These are phyloP conservation scores for Xylaria cubensis DNA, from an alignment of 495 filamentous ascomycete genomes.

Conservation along the genomic window DNA sequence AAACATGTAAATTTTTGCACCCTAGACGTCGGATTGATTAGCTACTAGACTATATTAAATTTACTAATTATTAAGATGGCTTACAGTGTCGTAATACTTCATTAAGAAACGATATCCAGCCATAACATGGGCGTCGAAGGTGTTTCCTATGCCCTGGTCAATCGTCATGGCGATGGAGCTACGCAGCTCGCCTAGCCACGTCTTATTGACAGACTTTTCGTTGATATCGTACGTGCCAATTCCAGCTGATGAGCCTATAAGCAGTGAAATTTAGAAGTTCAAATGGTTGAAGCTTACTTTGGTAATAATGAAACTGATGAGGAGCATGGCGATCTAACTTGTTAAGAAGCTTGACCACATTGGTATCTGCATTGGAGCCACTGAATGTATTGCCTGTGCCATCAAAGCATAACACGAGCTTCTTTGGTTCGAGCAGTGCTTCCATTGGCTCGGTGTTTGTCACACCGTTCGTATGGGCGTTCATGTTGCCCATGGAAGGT, in stretches of 20 bases:
- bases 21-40: slow-evolving; percentile 30
- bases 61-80: not conserved
- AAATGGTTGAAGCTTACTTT: slow-evolving; percentile 31
- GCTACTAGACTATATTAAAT: not conserved
- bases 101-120: slow-evolving; percentile 57
- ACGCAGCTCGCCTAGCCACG: slow-evolving; percentile 33
- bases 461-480: slow-evolving; percentile 12
- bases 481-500: not conserved
- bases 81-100: slow-evolving; percentile 46
- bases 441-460: not conserved
- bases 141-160: slow-evolving; percentile 49
- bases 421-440: slow-evolving; percentile 31
- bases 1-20: slow-evolving; percentile 56
- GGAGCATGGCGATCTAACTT: slow-evolving; percentile 46
- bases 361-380: slow-evolving; percentile 48
- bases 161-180: slow-evolving; percentile 37
- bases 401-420: slow-evolving; percentile 54
- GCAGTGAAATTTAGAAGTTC: not conserved
- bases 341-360: slow-evolving; percentile 53
- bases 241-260: slow-evolving; percentile 36
- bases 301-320: slow-evolving; percentile 47
- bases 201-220: slow-evolving; percentile 36
- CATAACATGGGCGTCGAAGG: slow-evolving; percentile 55
- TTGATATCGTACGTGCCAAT: slow-evolving; percentile 47
- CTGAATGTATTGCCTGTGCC: slow-evolving; percentile 54